A percentile compares a stretch with the other conserved stretches of the same genome.
phyloP scores from a whole-genome alignment of 2,329 filamentous ascomycete species.

The Rhinocladiella similis region DNA sequence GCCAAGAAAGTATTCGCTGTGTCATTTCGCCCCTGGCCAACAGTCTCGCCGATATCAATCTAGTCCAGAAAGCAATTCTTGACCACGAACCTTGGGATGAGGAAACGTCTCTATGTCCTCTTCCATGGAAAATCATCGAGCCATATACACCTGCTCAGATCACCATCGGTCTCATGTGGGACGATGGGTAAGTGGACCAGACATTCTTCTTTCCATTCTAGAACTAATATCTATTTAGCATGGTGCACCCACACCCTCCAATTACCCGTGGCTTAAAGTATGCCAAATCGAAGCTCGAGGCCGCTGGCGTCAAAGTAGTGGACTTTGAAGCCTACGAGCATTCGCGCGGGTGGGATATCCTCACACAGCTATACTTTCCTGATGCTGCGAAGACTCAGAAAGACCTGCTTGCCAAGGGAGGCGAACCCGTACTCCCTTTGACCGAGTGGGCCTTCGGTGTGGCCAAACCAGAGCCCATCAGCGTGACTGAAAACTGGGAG shows the following conservation, averaged over 20 bases:
- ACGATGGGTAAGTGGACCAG: constrained; percentile 58
- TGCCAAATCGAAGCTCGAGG: constrained; percentile 44
- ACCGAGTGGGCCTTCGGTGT: constrained; percentile 57
- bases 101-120: constrained; percentile 51
- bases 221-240: constrained; percentile 35
- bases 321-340: constrained; percentile 36
- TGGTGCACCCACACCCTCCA: constrained; percentile 66
- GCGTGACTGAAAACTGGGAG: constrained; percentile 38
- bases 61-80: constrained; percentile 44
- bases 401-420: constrained; percentile 52
- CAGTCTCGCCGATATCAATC: constrained; percentile 48
- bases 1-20: constrained; percentile 40
- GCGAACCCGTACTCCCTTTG: constrained; percentile 60
- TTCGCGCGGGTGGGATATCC: constrained; percentile 42
- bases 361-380: constrained; percentile 57
- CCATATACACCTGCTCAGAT: constrained; percentile 35
- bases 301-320: constrained; percentile 40
- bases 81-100: constrained; percentile 52
- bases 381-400: constrained; percentile 60
- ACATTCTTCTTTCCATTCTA: not conserved
- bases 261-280: constrained; percentile 52
- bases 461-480: constrained; percentile 34
- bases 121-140: constrained; percentile 48
- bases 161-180: constrained; percentile 62
- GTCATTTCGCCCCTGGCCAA: constrained; percentile 58